Conservation (phyloP, 441 rosid species). For the Isatis lusitanica region DNA sequence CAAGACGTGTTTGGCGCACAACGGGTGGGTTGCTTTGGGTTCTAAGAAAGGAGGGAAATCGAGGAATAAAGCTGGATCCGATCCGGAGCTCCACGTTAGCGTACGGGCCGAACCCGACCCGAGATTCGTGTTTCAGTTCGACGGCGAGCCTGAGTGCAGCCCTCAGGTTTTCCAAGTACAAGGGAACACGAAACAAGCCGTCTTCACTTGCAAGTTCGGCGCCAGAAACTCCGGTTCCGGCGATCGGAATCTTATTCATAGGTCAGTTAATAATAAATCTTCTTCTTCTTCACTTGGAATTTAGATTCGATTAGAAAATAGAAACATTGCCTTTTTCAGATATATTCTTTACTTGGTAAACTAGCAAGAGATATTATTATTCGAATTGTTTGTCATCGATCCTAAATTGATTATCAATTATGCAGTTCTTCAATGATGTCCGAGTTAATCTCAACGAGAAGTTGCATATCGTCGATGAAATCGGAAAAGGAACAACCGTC, state of each 20-base stretch:
- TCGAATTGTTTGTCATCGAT: neutral
- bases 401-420: conserved; percentile 7
- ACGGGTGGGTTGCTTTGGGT: conserved; percentile 76
- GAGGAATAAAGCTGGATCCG: conserved; percentile 38
- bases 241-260: conserved; percentile 56
- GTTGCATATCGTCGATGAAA: conserved; percentile 54
- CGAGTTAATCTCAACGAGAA: conserved; percentile 54
- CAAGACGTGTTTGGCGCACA: conserved; percentile 53
- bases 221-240: conserved; percentile 51
- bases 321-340: conserved; percentile 24
- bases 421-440: conserved; percentile 62
- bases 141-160: conserved; percentile 93
- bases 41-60: conserved; percentile 37
- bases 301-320: neutral
- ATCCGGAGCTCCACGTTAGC: conserved; percentile 62
- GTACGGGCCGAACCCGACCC: conserved; percentile 87
- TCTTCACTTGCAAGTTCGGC: conserved; percentile 90
- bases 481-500: conserved; percentile 53
- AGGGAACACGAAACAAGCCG: conserved; percentile 81
- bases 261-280: conserved; percentile 21
- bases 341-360: conserved; percentile 19
- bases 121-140: conserved; percentile 92
- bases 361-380: neutral
- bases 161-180: conserved; percentile 90
- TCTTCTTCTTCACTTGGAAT: conserved; percentile 5